Conservation (phyloP, 176 grass and related monocot genomes). For the Raddia guianensis region DNA sequence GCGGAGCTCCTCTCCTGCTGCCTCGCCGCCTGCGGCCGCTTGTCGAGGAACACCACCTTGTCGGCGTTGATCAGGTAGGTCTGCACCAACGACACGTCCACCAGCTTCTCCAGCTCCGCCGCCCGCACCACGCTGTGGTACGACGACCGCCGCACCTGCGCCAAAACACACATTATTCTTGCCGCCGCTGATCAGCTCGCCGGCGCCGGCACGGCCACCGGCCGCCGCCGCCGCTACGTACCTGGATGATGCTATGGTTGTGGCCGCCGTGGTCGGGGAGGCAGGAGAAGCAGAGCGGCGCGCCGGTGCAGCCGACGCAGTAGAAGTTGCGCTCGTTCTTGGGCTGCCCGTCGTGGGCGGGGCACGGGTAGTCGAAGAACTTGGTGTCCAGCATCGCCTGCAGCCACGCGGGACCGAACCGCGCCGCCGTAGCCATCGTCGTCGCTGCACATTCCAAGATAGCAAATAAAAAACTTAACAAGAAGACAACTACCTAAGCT, state of each 20-base stretch:
- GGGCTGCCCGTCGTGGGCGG: neutral
- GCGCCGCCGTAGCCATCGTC: neutral
- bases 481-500: neutral
- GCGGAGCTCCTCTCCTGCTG: neutral
- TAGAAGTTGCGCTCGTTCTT: slow-evolving; percentile 24
- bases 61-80: slow-evolving; percentile 24
- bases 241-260: slow-evolving; percentile 24
- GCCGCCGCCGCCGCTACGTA: neutral
- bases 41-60: slow-evolving; percentile 26
- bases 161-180: neutral
- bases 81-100: slow-evolving; percentile 9
- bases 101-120: neutral
- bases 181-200: no score
- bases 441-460: neutral
- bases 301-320: slow-evolving; percentile 30
- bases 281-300: neutral
- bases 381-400: neutral
- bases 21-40: neutral
- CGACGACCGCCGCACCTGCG: slow-evolving; percentile 20
- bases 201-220: no score
- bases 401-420: slow-evolving; percentile 34
- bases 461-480: neutral
- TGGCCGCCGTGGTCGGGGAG: slow-evolving; percentile 8
- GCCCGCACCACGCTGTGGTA: slow-evolving; percentile 4
- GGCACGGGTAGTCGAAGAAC: slow-evolving; percentile 37